Conservation (phyloP, 2,329 filamentous ascomycete species). For the Apiospora phragmitis region DNA sequence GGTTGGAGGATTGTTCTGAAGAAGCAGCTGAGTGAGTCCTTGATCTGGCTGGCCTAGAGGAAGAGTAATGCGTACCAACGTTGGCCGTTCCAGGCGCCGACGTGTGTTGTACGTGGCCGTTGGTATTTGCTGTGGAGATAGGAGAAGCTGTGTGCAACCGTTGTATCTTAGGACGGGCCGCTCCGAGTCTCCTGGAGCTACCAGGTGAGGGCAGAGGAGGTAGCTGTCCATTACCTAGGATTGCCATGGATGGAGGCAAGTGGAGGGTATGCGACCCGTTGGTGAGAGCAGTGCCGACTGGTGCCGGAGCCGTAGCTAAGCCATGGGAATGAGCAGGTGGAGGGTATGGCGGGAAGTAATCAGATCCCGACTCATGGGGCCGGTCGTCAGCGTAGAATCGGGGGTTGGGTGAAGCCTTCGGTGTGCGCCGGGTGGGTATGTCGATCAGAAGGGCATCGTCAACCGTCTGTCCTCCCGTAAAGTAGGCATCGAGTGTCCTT, state of each 20-base stretch:
- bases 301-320: constrained; percentile 26
- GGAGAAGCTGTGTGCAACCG: constrained; percentile 81
- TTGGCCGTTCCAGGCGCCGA: constrained; percentile 30
- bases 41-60: constrained; percentile 48
- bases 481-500: constrained; percentile 77
- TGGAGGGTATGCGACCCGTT: constrained; percentile 29
- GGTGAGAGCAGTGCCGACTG: constrained; percentile 20
- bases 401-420: constrained; percentile 70
- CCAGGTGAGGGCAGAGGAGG: constrained; percentile 83
- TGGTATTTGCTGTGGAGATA: constrained; percentile 53
- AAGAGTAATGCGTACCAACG: constrained; percentile 41
- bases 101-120: constrained; percentile 43
- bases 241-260: constrained; percentile 69
- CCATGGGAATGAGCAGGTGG: constrained; percentile 17
- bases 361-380: constrained; percentile 35
- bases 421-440: constrained; percentile 73
- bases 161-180: constrained; percentile 53
- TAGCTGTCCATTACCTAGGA: constrained; percentile 77
- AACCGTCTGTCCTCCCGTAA: constrained; percentile 81
- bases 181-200: constrained; percentile 45
- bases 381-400: constrained; percentile 32
- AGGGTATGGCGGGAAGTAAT: constrained; percentile 36
- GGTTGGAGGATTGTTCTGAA: constrained; percentile 49
- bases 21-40: constrained; percentile 59
- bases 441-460: constrained; percentile 92